Conservation (phyloP, 495 filamentous ascomycete genomes). For the Aspergillus indologenus region DNA sequence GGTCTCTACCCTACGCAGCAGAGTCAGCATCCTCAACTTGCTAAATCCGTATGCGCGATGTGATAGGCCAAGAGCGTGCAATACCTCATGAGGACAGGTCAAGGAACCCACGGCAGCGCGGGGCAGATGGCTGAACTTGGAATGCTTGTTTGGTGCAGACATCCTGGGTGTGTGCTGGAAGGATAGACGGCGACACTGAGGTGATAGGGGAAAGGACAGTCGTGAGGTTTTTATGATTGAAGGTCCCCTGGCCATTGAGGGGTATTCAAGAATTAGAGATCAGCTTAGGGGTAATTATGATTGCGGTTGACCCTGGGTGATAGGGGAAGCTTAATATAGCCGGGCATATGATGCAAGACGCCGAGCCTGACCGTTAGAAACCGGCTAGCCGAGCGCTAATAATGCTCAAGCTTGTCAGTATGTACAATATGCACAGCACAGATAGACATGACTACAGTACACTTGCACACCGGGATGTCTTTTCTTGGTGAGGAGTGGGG, state of each 20-base stretch:
- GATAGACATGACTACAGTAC: background rate
- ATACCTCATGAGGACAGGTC: constrained; percentile 30
- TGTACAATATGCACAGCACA: too few species aligned
- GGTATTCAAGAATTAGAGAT: background rate
- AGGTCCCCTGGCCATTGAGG: background rate
- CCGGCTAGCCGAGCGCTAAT: background rate
- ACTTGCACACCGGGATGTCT: background rate
- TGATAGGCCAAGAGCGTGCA: background rate
- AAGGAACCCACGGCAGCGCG: constrained; percentile 58
- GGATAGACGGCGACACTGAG: background rate
- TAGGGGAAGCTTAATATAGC: background rate
- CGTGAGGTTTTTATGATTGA: background rate
- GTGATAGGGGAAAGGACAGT: background rate
- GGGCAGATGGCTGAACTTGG: constrained; percentile 58
- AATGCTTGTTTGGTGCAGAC: background rate
- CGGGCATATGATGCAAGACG: background rate
- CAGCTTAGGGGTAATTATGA: background rate
- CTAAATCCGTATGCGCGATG: background rate
- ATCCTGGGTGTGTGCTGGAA: background rate
- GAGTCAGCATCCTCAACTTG: background rate
- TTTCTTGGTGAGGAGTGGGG: background rate
- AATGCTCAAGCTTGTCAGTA: background rate
- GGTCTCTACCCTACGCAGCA: constrained; percentile 50
- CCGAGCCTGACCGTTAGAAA: background rate
- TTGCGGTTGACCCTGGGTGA: background rate